Conservation (phyloP, 2,329 filamentous ascomycete species). For the Capronia americana region DNA sequence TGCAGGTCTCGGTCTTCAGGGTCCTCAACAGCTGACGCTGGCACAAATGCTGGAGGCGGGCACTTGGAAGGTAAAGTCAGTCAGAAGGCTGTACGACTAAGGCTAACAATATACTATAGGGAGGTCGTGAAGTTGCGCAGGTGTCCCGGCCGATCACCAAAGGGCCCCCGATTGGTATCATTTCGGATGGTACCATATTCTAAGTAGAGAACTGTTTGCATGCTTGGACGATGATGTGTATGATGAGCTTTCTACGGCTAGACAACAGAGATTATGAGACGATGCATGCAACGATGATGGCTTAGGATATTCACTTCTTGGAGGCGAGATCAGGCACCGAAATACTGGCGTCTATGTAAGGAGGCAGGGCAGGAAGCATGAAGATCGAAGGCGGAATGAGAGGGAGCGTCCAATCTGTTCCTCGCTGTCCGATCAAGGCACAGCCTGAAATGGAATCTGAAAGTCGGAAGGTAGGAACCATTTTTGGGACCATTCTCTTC, state of each 20-base stretch:
- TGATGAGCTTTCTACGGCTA: conserved; percentile 6
- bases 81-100: neutral
- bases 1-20: conserved; percentile 69
- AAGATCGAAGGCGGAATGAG: neutral
- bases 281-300: conserved; percentile 10
- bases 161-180: conserved; percentile 93
- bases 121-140: conserved; percentile 93
- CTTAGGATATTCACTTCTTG: conserved; percentile 6
- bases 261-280: conserved; percentile 26
- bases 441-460: neutral
- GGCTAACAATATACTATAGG: conserved; percentile 59
- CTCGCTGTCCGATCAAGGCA: neutral
- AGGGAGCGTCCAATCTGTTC: neutral
- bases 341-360: neutral
- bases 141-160: conserved; percentile 95
- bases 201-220: conserved; percentile 54
- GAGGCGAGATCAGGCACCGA: neutral
- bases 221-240: conserved; percentile 14
- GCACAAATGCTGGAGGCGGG: conserved; percentile 94
- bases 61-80: conserved; percentile 84
- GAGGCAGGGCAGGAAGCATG: neutral
- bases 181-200: conserved; percentile 96
- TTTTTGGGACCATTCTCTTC: neutral
- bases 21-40: conserved; percentile 73
- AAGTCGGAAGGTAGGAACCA: neutral